Evolutionary conservation across 345 rosid species (phyloP).

Genomic region (Dipteronia sinensis): DNA sequence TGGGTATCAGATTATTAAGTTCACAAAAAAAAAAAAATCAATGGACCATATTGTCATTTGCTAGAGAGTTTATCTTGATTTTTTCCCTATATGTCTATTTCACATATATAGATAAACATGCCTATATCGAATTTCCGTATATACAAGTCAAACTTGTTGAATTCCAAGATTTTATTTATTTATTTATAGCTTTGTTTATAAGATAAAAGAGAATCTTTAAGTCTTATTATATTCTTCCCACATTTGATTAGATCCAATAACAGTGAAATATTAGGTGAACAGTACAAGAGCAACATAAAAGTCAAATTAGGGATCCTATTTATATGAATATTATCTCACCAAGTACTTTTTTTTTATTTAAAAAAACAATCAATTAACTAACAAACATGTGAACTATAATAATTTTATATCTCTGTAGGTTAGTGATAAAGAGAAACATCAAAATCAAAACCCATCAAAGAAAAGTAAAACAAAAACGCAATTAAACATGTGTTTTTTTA

Average conservation of each 20-base stretch:
- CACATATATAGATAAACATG: background rate
- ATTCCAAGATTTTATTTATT: background rate
- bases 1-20: background rate
- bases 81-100: background rate
- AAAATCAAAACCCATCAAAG: too few species aligned
- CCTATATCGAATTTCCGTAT: background rate
- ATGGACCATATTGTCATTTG: too few species aligned
- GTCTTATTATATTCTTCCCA: background rate
- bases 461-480: too few species aligned
- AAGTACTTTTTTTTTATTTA: too few species aligned
- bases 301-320: slow-evolving; percentile 41
- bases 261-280: slow-evolving; percentile 18
- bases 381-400: too few species aligned
- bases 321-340: background rate
- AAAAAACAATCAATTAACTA: too few species aligned
- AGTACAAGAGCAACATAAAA: background rate
- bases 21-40: background rate
- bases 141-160: background rate
- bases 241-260: slow-evolving; percentile 6
- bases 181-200: background rate
- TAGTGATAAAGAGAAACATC: too few species aligned
- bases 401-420: too few species aligned
- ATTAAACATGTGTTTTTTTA: too few species aligned
- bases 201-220: background rate
- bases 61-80: background rate